Evolutionary conservation across 495 filamentous ascomycete genomes (phyloP).

Genomic region (Glarea lozoyensis): DNA sequence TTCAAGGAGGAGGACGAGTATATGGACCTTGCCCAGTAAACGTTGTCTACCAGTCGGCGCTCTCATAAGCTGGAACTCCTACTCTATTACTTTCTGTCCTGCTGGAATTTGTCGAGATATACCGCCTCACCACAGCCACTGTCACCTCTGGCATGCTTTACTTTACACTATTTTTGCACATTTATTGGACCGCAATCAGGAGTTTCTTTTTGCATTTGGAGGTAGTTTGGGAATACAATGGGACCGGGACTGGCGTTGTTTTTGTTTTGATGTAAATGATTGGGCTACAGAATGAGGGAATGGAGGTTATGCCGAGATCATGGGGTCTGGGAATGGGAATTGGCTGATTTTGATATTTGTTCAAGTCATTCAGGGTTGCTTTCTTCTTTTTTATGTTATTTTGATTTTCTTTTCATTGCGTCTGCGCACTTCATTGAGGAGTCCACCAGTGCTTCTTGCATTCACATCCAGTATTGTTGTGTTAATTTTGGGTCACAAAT

Average conservation of each 20-base stretch:
- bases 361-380: too few relatives aligned
- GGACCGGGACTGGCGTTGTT: slow-evolving; percentile 13
- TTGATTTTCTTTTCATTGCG: too few relatives aligned
- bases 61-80: neutral
- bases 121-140: neutral
- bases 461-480: too few relatives aligned
- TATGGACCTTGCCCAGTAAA: slow-evolving; percentile 60
- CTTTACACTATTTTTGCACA: slow-evolving; percentile 17
- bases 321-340: too few relatives aligned
- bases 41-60: slow-evolving; percentile 12
- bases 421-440: too few relatives aligned
- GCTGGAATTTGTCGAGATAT: neutral
- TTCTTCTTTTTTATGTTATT: too few relatives aligned
- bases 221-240: slow-evolving; percentile 18
- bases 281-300: too few relatives aligned
- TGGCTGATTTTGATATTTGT: too few relatives aligned
- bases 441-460: too few relatives aligned
- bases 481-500: too few relatives aligned
- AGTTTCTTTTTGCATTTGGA: slow-evolving; percentile 21
- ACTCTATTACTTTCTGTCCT: neutral
- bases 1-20: slow-evolving; percentile 94
- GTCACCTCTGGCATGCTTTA: slow-evolving; percentile 11
- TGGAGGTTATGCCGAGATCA: too few relatives aligned
- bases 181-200: slow-evolving; percentile 8
- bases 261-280: too few relatives aligned